Evolutionary conservation across 139 green algal genomes (phyloP), one percentile per base, ranked within the genome.

Genomic region (Chlamydomonas applanata): DNA sequence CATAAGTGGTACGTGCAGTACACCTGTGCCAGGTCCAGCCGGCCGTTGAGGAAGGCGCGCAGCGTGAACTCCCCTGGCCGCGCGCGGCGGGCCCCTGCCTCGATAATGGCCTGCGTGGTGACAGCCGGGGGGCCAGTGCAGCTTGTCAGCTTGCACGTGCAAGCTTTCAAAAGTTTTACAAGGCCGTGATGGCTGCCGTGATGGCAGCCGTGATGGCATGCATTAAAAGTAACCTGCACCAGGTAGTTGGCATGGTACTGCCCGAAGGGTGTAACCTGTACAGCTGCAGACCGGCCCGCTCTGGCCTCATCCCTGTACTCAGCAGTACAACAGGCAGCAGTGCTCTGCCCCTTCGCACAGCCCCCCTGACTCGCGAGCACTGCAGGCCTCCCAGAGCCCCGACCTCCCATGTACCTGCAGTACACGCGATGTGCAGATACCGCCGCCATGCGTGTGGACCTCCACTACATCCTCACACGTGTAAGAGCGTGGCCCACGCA

Each of bases 381-480:
- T 62, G 13, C n/a, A 62, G 9, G 9, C 13, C 54, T 14, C 11
- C 54, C 13, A 29, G 4, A 5, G 13, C 11, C 54, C 4, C 22
- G n/a, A 14, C 30, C 59, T 25, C 11, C 2, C 59, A 34, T 60
- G 4, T 57, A 70, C 56, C 27, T 85, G 56, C 78, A 98, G 77
- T 68, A 97, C 91, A 0, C 95, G 71, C 34, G 74, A 73, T 0
- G 84, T 88, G 78, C 87, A 97, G 52, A 99, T 85, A 24, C 77
- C 79, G 33, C 96, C 94, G 14, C 96, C 96, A 80, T 99, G 96
- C 7, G 80, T 89, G 73, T 99, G 96, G 4, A 99, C 62, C 83
- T 99, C 96, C 0, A 98, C 77, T 20, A 99, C 96, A 74, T 99
- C 96, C 76, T 99, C 96, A 7, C 85, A 62, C 0, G 96, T 99